Evolutionary conservation across 1,284 basidiomycete species (phyloP).

Genomic region (Ganoderma lingzhi): DNA sequence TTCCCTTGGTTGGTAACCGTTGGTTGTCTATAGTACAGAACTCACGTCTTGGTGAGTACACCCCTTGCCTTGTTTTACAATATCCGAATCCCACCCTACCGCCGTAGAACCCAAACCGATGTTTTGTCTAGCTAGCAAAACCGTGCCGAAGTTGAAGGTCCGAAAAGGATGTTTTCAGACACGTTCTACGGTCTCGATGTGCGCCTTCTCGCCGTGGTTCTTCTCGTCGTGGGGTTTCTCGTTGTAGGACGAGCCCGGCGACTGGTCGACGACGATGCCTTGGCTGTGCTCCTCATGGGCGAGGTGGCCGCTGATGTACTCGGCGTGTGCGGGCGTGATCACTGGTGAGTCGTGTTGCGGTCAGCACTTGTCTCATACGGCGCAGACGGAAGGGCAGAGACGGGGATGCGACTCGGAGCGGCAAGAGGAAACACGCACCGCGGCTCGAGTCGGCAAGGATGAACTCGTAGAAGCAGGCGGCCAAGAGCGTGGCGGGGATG

Average conservation of each 20-base stretch:
- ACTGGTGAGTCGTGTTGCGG: constrained; percentile 24
- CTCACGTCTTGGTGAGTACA: background rate
- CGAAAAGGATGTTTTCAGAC: background rate
- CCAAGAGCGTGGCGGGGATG: constrained; percentile 66
- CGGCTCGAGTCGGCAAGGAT: constrained; percentile 63
- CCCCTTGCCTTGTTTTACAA: background rate
- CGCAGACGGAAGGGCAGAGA: background rate
- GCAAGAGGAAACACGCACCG: constrained; percentile 38
- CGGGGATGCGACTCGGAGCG: background rate
- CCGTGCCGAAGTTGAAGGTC: too few species aligned
- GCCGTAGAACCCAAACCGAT: background rate
- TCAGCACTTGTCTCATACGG: background rate
- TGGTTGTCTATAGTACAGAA: background rate
- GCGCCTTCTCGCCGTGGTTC: constrained; percentile 19
- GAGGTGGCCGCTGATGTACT: constrained; percentile 35
- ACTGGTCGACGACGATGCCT: constrained; percentile 11
- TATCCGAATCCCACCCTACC: background rate
- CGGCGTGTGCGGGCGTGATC: constrained; percentile 35
- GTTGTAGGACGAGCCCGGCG: constrained; percentile 22
- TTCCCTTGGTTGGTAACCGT: background rate
- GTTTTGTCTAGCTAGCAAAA: background rate
- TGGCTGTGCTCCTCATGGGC: constrained; percentile 39
- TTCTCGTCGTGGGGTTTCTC: constrained; percentile 21
- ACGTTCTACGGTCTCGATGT: constrained; percentile 27
- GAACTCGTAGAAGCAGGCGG: constrained; percentile 59